A percentile compares a stretch with the other conserved stretches of the same genome.
Conservation (phyloP, 1,139 yeast genomes). For the Candida sp. region DNA sequence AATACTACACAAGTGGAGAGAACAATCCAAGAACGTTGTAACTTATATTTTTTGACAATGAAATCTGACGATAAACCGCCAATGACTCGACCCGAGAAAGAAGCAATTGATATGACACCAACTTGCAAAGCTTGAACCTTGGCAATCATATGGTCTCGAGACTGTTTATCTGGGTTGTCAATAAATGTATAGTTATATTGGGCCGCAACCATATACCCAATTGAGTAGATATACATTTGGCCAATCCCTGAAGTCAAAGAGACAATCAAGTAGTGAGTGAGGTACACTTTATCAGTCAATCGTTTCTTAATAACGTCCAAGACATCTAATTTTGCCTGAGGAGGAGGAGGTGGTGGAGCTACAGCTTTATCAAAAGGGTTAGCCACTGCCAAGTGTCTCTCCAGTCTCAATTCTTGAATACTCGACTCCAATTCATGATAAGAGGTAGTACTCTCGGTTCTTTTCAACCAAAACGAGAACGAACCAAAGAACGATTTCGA, state of each 20-base stretch:
- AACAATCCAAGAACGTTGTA: conserved; percentile 42
- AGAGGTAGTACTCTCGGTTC: conserved; percentile 1
- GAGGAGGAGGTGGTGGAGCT: conserved; percentile 4
- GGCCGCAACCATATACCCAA: conserved; percentile 43
- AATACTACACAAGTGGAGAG: conserved; percentile 24
- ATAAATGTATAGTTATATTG: conserved; percentile 24
- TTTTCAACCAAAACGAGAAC: conserved; percentile 1
- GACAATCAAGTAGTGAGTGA: conserved; percentile 33
- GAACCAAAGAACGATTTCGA: neutral
- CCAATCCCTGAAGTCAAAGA: conserved; percentile 36
- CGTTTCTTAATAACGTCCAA: conserved; percentile 20
- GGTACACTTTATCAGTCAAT: conserved; percentile 22
- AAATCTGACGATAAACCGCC: conserved; percentile 39
- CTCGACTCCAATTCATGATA: neutral
- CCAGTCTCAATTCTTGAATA: neutral
- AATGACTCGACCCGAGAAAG: conserved; percentile 37
- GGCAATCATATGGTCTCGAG: conserved; percentile 16
- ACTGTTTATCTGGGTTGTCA: conserved; percentile 4
- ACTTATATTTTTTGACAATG: conserved; percentile 26
- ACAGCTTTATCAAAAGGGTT: neutral
- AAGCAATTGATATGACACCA: conserved; percentile 36
- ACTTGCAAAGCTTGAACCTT: conserved; percentile 45
- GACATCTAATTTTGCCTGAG: conserved; percentile 13
- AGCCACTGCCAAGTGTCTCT: neutral
- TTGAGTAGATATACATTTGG: conserved; percentile 43